A percentile compares a stretch with the other conserved stretches of the same genome.
Conservation (phyloP, 257 asterid species). For the Jaltomata sinuosa region DNA sequence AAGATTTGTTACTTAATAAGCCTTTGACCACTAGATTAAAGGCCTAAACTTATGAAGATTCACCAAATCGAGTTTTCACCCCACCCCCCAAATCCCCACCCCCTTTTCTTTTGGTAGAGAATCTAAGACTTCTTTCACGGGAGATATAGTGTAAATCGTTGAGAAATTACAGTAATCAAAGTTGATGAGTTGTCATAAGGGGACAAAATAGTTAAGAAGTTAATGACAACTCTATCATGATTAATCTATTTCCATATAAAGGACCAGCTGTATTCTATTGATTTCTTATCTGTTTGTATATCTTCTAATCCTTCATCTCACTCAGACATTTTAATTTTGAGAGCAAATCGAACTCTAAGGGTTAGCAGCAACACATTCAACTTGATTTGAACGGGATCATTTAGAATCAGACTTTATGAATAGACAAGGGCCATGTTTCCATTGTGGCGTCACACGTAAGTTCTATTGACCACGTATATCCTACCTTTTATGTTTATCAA, state of each 20-base stretch:
- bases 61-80: neutral
- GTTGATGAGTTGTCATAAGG: neutral
- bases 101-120: neutral
- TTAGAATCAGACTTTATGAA: constrained; percentile 1
- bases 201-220: neutral
- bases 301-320: neutral
- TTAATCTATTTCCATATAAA: neutral
- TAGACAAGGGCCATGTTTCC: constrained; percentile 16
- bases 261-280: too few relatives aligned
- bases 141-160: neutral
- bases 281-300: neutral
- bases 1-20: neutral
- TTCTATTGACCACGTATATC: neutral
- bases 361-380: neutral
- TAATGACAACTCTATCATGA: neutral
- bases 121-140: neutral
- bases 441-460: constrained; percentile 19
- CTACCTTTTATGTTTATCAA: neutral
- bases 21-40: neutral
- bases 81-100: neutral
- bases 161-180: neutral
- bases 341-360: neutral
- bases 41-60: neutral
- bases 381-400: neutral
- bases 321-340: neutral